Conservation (phyloP, 2,329 filamentous ascomycete genomes). For the Colletotrichum coccodes region DNA sequence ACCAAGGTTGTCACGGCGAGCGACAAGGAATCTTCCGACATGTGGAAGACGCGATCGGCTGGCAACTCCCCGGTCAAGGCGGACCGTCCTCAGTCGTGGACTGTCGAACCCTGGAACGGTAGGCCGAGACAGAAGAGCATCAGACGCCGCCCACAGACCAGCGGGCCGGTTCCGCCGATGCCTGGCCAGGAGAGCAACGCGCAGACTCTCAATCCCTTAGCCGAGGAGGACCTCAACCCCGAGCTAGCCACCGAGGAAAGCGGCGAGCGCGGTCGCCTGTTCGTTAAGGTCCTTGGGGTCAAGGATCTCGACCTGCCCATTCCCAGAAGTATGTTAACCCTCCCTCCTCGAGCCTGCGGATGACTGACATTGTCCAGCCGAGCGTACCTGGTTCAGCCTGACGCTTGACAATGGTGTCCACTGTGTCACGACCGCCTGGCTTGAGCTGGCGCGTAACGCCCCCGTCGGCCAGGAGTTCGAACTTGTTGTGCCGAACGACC, state of each 20-base stretch:
- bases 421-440: conserved; percentile 95
- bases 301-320: conserved; percentile 94
- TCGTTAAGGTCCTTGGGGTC: conserved; percentile 98
- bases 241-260: conserved; percentile 76
- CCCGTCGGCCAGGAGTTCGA: conserved; percentile 99
- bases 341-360: conserved; percentile 27
- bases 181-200: conserved; percentile 90
- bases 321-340: conserved; percentile 77
- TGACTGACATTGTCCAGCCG: conserved; percentile 64
- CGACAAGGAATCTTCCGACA: conserved; percentile 72
- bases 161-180: conserved; percentile 80
- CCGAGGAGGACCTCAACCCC: conserved; percentile 72
- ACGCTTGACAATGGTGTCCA: conserved; percentile 98
- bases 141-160: conserved; percentile 65
- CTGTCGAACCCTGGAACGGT: conserved; percentile 95
- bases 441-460: conserved; percentile 90
- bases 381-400: conserved; percentile 92
- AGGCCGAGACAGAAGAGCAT: conserved; percentile 75
- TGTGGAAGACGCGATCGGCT: conserved; percentile 66
- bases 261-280: conserved; percentile 88
- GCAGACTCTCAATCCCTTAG: conserved; percentile 70
- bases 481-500: conserved; percentile 93
- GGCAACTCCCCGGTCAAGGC: conserved; percentile 79
- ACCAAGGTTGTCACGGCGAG: conserved; percentile 97
- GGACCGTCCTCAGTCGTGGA: conserved; percentile 89